phyloP scores from a whole-genome alignment of 73 alveolate species.

The Tetrahymena malaccensis region DNA sequence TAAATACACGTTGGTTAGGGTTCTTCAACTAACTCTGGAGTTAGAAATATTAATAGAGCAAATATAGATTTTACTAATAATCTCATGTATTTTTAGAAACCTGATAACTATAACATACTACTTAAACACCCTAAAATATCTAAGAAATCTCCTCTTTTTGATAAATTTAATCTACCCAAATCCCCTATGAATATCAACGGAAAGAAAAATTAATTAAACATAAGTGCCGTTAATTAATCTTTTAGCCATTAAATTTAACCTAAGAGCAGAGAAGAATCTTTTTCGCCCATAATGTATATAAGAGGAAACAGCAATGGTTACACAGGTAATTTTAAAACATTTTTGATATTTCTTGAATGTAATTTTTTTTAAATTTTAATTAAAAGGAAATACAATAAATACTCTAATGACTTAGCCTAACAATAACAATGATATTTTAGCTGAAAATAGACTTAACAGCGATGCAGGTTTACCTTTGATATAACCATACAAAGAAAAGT shows the following conservation, averaged over 20 bases:
- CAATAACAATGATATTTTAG: background rate
- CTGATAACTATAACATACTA: background rate
- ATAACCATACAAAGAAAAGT: background rate
- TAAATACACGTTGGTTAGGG: background rate
- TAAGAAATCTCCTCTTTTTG: background rate
- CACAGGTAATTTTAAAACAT: background rate
- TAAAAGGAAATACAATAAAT: background rate
- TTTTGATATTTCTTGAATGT: background rate
- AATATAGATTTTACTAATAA: background rate
- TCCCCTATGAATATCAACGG: background rate
- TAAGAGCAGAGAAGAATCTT: background rate
- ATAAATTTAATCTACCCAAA: background rate
- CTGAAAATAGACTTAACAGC: background rate
- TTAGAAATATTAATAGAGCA: background rate
- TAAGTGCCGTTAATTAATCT: background rate
- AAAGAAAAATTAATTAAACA: background rate
- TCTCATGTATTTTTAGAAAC: background rate
- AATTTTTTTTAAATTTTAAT: background rate
- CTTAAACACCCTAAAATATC: background rate
- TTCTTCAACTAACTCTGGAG: background rate
- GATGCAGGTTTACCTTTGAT: background rate
- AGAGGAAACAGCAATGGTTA: background rate
- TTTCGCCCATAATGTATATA: background rate
- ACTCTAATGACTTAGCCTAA: background rate
- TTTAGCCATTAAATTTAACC: background rate